phyloP scores from a whole-genome alignment of 768 basidiomycete species.

The Boletellus ananas region DNA sequence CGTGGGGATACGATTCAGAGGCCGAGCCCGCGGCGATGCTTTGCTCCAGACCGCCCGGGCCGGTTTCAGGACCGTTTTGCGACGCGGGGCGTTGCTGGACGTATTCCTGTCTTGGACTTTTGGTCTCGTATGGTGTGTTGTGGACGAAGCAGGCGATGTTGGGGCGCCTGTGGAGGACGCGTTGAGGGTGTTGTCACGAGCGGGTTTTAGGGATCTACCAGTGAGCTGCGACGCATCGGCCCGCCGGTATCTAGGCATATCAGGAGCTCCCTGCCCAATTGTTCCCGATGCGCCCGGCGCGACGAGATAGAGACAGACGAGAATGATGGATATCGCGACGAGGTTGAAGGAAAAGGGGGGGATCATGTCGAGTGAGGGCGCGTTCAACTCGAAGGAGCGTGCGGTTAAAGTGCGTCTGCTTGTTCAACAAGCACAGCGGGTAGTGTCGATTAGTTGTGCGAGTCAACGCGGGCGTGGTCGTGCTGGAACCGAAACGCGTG shows the following conservation, averaged over 20 bases:
- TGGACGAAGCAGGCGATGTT: neutral
- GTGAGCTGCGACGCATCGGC: neutral
- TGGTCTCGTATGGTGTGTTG: neutral
- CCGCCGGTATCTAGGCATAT: conserved; percentile 7
- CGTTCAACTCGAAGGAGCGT: neutral
- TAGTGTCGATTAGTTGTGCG: neutral
- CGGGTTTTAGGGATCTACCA: neutral
- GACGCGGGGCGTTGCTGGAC: neutral
- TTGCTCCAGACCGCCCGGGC: neutral
- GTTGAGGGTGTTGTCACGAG: conserved; percentile 1
- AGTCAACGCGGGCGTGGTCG: neutral
- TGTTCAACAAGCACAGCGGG: conserved; percentile 17
- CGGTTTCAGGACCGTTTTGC: neutral
- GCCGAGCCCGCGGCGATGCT: neutral
- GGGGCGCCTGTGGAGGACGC: neutral
- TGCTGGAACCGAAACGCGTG: no score
- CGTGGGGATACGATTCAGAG: neutral
- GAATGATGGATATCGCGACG: conserved; percentile 4
- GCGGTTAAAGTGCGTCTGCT: neutral
- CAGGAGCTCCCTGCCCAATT: neutral
- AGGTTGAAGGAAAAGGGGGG: conserved; percentile 7
- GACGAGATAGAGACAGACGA: conserved; percentile 10
- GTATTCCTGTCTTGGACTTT: neutral
- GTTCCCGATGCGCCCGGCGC: conserved; percentile 8
- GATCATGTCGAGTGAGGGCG: conserved; percentile 2